A percentile compares a stretch with the other conserved stretches of the same genome.
Conservation (phyloP, 1,139 yeast species). For the Blastobotrys petasosporus region DNA sequence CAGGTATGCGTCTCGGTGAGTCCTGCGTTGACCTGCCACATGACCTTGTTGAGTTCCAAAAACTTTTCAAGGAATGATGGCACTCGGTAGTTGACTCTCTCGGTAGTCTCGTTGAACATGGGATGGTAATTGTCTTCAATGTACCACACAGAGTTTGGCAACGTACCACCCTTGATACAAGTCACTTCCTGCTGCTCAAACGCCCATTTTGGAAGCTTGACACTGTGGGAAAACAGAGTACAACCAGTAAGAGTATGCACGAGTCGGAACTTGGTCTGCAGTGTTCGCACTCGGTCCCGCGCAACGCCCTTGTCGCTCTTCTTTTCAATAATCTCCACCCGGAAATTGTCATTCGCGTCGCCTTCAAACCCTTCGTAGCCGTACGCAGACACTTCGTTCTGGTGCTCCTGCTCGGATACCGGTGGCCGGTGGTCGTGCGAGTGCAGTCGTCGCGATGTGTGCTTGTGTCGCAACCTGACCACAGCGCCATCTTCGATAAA, state of each 20-base stretch:
- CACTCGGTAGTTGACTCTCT: slow-evolving; percentile 53
- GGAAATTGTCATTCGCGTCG: slow-evolving; percentile 93
- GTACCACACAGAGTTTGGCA: slow-evolving; percentile 77
- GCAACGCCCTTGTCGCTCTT: slow-evolving; percentile 54
- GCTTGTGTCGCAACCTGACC: slow-evolving; percentile 67
- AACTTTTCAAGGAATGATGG: slow-evolving; percentile 66
- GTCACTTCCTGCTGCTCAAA: slow-evolving; percentile 96
- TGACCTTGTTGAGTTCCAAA: slow-evolving; percentile 69
- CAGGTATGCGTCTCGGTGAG: slow-evolving; percentile 79
- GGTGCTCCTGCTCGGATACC: slow-evolving; percentile 90
- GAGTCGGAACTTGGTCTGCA: slow-evolving; percentile 79
- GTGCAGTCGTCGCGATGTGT: slow-evolving; percentile 77
- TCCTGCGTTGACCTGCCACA: slow-evolving; percentile 90
- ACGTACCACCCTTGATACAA: slow-evolving; percentile 75
- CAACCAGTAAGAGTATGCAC: slow-evolving; percentile 89
- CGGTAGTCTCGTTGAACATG: slow-evolving; percentile 39
- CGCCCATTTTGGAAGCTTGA: slow-evolving; percentile 91
- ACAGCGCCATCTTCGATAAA: slow-evolving; percentile 72
- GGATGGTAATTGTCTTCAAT: slow-evolving; percentile 63
- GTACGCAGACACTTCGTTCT: slow-evolving; percentile 87
- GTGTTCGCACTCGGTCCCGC: slow-evolving; percentile 60
- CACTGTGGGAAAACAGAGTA: slow-evolving; percentile 78
- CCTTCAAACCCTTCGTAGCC: slow-evolving; percentile 90
- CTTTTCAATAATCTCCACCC: slow-evolving; percentile 73
- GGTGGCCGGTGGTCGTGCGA: slow-evolving; percentile 96